Evolutionary conservation across 2,329 filamentous ascomycete genomes (phyloP).

Genomic region (Penicillium sclerotigenum): DNA sequence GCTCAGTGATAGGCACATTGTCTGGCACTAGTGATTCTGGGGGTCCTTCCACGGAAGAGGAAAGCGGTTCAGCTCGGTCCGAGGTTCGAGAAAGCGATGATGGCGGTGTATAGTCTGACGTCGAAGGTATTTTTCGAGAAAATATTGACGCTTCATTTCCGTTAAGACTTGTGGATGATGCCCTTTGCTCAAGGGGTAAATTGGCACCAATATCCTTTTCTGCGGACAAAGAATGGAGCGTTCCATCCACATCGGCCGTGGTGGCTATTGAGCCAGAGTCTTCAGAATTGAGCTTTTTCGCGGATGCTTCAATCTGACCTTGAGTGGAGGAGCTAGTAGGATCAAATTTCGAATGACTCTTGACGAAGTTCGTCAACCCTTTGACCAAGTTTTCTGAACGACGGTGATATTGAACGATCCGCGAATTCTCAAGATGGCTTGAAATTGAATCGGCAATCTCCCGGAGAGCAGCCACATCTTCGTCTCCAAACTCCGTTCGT

Average conservation of each 20-base stretch:
- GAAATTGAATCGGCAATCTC: conserved; percentile 57
- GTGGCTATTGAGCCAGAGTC: neutral
- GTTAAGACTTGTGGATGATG: neutral
- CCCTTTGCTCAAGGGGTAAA: neutral
- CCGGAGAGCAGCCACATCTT: conserved; percentile 48
- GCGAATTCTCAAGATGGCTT: conserved; percentile 57
- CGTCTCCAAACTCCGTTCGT: conserved; percentile 42
- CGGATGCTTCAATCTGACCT: conserved; percentile 3
- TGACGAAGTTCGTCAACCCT: conserved; percentile 52
- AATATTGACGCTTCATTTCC: neutral
- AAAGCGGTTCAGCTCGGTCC: neutral
- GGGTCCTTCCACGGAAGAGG: neutral
- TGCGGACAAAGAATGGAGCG: neutral
- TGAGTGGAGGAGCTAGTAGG: conserved; percentile 17
- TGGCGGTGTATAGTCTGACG: neutral
- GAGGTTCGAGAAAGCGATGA: conserved; percentile 6
- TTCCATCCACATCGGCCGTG: neutral
- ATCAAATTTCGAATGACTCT: conserved; percentile 35
- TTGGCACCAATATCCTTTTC: neutral
- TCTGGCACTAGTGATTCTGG: conserved; percentile 1
- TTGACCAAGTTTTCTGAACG: conserved; percentile 57
- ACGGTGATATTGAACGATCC: conserved; percentile 53
- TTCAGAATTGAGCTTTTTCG: neutral
- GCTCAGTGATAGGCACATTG: conserved; percentile 14
- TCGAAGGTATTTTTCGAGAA: neutral